Base-by-base conservation (phyloP, 2,329 filamentous ascomycete genomes). In the Alternaria sp. region DNA sequence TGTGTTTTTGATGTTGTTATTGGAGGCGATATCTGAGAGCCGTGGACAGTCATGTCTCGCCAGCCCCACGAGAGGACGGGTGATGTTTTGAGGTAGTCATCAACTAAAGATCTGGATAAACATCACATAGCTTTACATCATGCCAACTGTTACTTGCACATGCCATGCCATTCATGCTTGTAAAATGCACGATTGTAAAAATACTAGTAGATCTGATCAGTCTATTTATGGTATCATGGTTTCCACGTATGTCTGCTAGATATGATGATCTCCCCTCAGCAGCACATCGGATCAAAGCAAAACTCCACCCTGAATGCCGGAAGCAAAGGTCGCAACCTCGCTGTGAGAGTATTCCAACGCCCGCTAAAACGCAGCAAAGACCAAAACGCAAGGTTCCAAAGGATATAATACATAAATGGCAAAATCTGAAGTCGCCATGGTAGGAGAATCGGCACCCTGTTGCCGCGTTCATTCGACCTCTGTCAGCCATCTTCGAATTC, bases 1-100 rank as follows among this genome's bases (percentile, higher is more conserved):
- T 87, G 83, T 66, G 86, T 89, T n/a, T 83, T 88, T 70, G 87
- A 89, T 75, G 81, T 89, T 8, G 32, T 25, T 30, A 26, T 65
- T 17, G 46, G n/a, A 19, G 28, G n/a, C 13, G 8, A 40, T 19
- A n/a, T 12, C 1, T 15, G 15, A 25, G 3, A 4, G 6, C 13
- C 9, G 8, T 17, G 36, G 9, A 17, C 2, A 40, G 8, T 3
- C 36, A 2, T 6, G 3, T 40, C 8, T 40, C n/a, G 36, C 5
- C 15, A 40, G 2, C 3, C n/a, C 36, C 36, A 17, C 4, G 36
- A 11, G 8, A 17, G 8, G 8, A 17, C 36, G 8, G 9, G n/a
- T 17, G n/a, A 40, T 40, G 9, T 40, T 10, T 17, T 0, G n/a
- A 40, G 36, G 8, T 40, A 3, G n/a, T 5, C n/a, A 40, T 17